Evolutionary conservation across 345 rosid species (phyloP).

Genomic region (Bruguiera sexangula): DNA sequence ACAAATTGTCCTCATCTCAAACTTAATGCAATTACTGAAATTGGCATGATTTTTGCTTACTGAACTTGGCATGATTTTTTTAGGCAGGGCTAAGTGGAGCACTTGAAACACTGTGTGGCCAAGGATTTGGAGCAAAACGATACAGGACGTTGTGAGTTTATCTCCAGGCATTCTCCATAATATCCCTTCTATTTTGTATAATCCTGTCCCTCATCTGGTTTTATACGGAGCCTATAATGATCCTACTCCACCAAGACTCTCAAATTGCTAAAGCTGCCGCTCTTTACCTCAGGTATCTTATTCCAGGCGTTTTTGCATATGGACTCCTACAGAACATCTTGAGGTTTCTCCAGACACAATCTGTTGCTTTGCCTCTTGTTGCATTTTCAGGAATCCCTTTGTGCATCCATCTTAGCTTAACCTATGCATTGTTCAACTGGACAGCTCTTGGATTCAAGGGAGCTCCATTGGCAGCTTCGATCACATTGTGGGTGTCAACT

Average conservation of each 20-base stretch:
- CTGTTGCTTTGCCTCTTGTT: slow-evolving; percentile 45
- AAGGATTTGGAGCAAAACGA: slow-evolving; percentile 67
- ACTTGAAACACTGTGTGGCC: slow-evolving; percentile 87
- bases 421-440: slow-evolving; percentile 39
- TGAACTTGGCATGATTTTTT: background rate
- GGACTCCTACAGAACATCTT: slow-evolving; percentile 64
- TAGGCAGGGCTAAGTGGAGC: slow-evolving; percentile 77
- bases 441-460: slow-evolving; percentile 56
- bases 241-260: slow-evolving; percentile 58
- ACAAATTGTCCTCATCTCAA: too few relatives aligned
- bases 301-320: slow-evolving; percentile 62
- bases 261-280: slow-evolving; percentile 52
- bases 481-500: slow-evolving; percentile 57
- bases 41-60: too few relatives aligned
- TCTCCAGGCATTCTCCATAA: slow-evolving; percentile 70
- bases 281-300: slow-evolving; percentile 50
- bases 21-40: too few relatives aligned
- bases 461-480: slow-evolving; percentile 66
- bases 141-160: slow-evolving; percentile 65
- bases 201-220: slow-evolving; percentile 58
- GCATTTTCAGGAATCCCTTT: slow-evolving; percentile 43
- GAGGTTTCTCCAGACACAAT: slow-evolving; percentile 77
- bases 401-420: slow-evolving; percentile 42
- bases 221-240: slow-evolving; percentile 46
- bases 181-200: slow-evolving; percentile 45